Evolutionary conservation across 202 grass and related monocot species (phyloP).

Genomic region (Elaeis oleifera): DNA sequence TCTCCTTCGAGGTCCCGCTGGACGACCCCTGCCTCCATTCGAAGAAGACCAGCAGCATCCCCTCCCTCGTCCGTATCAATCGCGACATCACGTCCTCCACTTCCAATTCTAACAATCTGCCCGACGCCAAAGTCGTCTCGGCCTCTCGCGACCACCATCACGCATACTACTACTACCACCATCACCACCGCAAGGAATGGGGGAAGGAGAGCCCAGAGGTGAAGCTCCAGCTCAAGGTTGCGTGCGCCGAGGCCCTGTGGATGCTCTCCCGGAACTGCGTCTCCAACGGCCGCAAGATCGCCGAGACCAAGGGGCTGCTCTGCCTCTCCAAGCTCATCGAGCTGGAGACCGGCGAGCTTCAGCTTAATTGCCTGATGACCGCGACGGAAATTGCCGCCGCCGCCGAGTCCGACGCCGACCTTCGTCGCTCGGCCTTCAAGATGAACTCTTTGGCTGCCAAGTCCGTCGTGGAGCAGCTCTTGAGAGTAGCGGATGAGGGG

Average conservation of each 20-base stretch:
- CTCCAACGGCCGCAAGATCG: constrained; percentile 17
- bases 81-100: background rate
- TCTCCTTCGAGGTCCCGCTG: constrained; percentile 11
- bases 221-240: constrained; percentile 19
- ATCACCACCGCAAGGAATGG: constrained; percentile 9
- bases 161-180: background rate
- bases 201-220: constrained; percentile 22
- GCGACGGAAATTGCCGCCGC: constrained; percentile 6
- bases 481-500: background rate
- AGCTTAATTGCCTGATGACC: constrained; percentile 21
- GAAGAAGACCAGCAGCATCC: constrained; percentile 12
- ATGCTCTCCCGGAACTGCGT: constrained; percentile 13
- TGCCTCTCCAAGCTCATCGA: constrained; percentile 16
- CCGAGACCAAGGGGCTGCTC: constrained; percentile 19
- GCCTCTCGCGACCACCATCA: too few species aligned
- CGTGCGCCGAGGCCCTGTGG: constrained; percentile 20
- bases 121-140: background rate
- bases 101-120: too few species aligned
- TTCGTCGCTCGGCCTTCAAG: constrained; percentile 20
- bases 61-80: constrained; percentile 11
- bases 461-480: constrained; percentile 19
- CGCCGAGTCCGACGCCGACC: constrained; percentile 14
- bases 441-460: constrained; percentile 15
- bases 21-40: background rate
- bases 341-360: constrained; percentile 12